These are phyloP conservation scores for Licmophora abbreviata DNA, from an alignment of 108 stramenopile species.

Conservation along the genomic window DNA sequence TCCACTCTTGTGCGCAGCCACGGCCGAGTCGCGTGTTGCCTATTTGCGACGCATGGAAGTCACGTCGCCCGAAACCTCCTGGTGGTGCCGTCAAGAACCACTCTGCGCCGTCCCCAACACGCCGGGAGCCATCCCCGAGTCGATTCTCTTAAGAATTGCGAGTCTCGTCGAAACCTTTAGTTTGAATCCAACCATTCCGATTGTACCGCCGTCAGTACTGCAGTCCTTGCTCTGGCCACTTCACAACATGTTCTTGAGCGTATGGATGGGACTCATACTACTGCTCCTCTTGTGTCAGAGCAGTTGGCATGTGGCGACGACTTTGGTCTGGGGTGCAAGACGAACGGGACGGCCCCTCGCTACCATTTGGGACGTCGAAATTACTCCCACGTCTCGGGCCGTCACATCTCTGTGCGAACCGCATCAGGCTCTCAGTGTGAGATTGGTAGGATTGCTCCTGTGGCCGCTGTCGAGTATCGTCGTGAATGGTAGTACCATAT, in stretches of 20 bases:
- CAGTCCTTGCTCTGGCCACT: conserved; percentile 78
- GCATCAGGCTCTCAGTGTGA: conserved; percentile 59
- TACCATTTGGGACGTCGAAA: conserved; percentile 43
- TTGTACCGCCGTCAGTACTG: conserved; percentile 30
- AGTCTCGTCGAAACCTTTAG: conserved; percentile 44
- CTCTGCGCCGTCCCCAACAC: conserved; percentile 48
- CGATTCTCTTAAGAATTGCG: conserved; percentile 37
- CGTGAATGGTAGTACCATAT: conserved; percentile 14
- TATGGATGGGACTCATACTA: conserved; percentile 72
- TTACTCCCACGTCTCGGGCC: conserved; percentile 32
- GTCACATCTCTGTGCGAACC: conserved; percentile 46
- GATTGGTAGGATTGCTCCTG: conserved; percentile 62
- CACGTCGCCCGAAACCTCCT: conserved; percentile 40
- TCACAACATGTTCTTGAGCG: conserved; percentile 58
- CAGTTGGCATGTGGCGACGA: conserved; percentile 54
- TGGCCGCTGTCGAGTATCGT: conserved; percentile 36
- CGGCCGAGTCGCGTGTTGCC: conserved; percentile 64
- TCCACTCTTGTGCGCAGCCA: conserved; percentile 73
- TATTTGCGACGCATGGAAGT: conserved; percentile 59
- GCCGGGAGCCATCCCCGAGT: conserved; percentile 51
- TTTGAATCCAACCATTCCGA: conserved; percentile 20
- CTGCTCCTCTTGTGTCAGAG: no score
- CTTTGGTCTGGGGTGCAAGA: conserved; percentile 64
- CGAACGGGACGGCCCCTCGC: conserved; percentile 49
- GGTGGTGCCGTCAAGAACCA: conserved; percentile 83